Evolutionary conservation across 2,329 filamentous ascomycete genomes (phyloP), one percentile per base, ranked within the genome.

Genomic region (Botryotinia globosa): DNA sequence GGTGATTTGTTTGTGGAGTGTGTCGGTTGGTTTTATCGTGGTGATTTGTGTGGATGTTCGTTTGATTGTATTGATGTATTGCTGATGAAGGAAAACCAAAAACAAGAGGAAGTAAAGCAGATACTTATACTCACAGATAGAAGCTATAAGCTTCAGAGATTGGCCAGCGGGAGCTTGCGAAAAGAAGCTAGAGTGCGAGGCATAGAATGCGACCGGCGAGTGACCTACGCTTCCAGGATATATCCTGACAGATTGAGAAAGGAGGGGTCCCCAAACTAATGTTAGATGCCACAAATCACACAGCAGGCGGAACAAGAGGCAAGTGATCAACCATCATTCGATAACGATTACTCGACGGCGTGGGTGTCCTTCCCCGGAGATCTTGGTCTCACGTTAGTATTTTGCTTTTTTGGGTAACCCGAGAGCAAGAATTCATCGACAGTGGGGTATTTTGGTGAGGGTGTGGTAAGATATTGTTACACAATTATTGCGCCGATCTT

Each of bases 271-370:
- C 32, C 64, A 54, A 39, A 32, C 34, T 42, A 56, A n/a, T n/a
- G n/a, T 29, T 42, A 32, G 65, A 32, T 56, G 39, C 16, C 3
- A 56, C 20, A 34, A 29, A 56, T 32, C 25, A 22, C 34, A 56
- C 65, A 56, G 18, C 65, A 56, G 25, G 37, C 20, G 25, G 37
- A 67, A 42, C 48, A 54, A 39, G 32, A 56, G 64, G 65, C 65
- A 56, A 67, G 34, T 54, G 45, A 67, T 67, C 48, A 42, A 66
- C 51, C 18, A 42, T 42, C 34, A 56, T 67, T 39, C n/a, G 65
- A 54, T 42, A 20, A 42, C 10, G 6, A 32, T 67, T 22, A 9
- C 18, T 67, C 34, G 48, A 56, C 25, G 48, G 48, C 34, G 45
- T 67, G 25, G 34, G 64, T 39, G 32, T 66, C 45, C 64, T 54